phyloP scores from a whole-genome alignment of 169 alveolate species.

The Babesia ovata region DNA sequence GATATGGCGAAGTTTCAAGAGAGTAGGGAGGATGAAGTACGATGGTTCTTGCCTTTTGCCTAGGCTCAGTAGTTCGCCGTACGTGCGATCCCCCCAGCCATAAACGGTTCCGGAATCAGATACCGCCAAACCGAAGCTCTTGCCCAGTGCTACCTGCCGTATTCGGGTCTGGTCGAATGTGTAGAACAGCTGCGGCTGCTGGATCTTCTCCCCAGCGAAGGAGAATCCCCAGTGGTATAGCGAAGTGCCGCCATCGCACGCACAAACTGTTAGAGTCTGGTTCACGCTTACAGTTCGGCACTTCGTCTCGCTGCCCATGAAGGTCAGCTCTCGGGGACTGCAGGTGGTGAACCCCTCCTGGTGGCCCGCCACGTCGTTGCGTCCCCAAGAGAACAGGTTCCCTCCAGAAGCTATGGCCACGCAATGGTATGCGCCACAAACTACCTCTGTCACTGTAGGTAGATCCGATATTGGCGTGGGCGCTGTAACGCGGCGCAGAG shows the following conservation, averaged over 20 bases:
- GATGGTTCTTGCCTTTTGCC: constrained; percentile 35
- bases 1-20: constrained; percentile 49
- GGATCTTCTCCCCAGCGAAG: constrained; percentile 70
- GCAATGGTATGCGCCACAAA: constrained; percentile 76
- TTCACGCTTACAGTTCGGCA: constrained; percentile 42
- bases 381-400: constrained; percentile 74
- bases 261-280: constrained; percentile 73
- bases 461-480: constrained; percentile 69
- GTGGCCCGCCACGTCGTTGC: constrained; percentile 76
- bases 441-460: constrained; percentile 57
- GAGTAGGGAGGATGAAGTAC: constrained; percentile 65
- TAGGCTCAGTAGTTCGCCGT: constrained; percentile 70
- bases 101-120: constrained; percentile 69
- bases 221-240: constrained; percentile 77
- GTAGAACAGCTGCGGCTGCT: constrained; percentile 70
- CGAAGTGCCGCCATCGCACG: constrained; percentile 63
- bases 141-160: constrained; percentile 76
- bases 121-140: constrained; percentile 70
- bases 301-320: constrained; percentile 8
- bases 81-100: constrained; percentile 83
- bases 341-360: constrained; percentile 32
- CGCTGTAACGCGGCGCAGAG: constrained; percentile 50
- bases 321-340: constrained; percentile 35
- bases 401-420: constrained; percentile 55
- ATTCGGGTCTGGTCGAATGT: constrained; percentile 63